These are phyloP conservation scores for Pelargonium citronellum DNA, from an alignment of 441 rosid genomes.

Conservation along the genomic window DNA sequence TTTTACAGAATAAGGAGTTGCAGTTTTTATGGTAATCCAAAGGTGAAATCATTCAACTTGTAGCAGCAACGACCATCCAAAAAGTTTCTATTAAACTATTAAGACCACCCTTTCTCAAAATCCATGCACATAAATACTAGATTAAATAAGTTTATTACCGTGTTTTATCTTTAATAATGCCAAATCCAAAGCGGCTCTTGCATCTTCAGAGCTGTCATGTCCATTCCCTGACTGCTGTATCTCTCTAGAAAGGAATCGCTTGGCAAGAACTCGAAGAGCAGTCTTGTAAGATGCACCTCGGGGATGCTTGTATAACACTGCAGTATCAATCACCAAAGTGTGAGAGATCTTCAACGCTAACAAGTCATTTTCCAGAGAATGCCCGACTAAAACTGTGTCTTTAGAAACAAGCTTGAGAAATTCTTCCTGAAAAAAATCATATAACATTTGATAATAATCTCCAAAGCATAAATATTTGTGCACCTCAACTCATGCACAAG, in stretches of 20 bases:
- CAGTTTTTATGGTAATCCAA: neutral
- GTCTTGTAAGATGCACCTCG: conserved; percentile 69
- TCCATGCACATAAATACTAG: neutral
- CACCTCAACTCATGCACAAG: neutral
- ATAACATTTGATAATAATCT: conserved; percentile 9
- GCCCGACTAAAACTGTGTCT: conserved; percentile 87
- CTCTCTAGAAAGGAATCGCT: conserved; percentile 72
- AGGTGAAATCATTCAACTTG: neutral
- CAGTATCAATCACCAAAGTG: conserved; percentile 80
- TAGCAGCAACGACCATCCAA: neutral
- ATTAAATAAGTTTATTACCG: conserved; percentile 38
- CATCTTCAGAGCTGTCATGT: conserved; percentile 92
- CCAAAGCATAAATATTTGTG: conserved; percentile 9
- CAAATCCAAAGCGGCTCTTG: conserved; percentile 83
- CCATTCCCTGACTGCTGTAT: conserved; percentile 77
- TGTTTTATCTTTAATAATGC: conserved; percentile 73
- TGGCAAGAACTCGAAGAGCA: conserved; percentile 81
- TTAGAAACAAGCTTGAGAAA: conserved; percentile 69
- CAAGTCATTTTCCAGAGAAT: conserved; percentile 91
- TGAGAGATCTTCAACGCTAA: conserved; percentile 78
- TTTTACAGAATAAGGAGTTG: neutral
- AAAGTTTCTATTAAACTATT: neutral
- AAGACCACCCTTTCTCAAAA: neutral
- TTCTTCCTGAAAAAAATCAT: conserved; percentile 55
- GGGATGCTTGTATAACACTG: conserved; percentile 78